Percentiles rank a stretch among this genome's conserved stretches.
phyloP scores from a whole-genome alignment of 495 filamentous ascomycete species.

The Lepidopterella palustris region DNA sequence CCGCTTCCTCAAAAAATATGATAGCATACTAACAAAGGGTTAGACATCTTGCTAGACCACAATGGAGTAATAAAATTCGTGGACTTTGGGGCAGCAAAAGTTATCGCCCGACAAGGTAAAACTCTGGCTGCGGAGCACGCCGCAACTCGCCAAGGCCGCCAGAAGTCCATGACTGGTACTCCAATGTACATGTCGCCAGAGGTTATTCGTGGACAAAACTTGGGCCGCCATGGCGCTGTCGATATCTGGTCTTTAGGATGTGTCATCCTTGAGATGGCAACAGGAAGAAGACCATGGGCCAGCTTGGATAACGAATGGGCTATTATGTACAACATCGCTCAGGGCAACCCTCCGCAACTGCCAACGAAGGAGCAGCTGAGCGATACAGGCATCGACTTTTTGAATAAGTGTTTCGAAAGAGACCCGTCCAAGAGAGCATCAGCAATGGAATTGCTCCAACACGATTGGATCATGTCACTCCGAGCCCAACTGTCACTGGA shows the following conservation, averaged over 20 bases:
- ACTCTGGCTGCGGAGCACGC: conserved; percentile 63
- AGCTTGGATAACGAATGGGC: conserved; percentile 98
- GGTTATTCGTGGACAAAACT: conserved; percentile 81
- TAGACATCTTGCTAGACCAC: conserved; percentile 92
- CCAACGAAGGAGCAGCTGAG: conserved; percentile 79
- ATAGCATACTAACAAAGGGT: conserved; percentile 16
- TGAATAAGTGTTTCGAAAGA: conserved; percentile 78
- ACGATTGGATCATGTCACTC: conserved; percentile 85
- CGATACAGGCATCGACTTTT: conserved; percentile 76
- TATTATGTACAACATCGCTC: conserved; percentile 99
- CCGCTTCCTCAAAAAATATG: not conserved
- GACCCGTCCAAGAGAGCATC: conserved; percentile 73
- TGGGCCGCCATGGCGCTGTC: conserved; percentile 73
- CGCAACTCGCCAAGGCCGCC: conserved; percentile 43
- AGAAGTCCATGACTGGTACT: conserved; percentile 92
- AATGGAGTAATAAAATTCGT: conserved; percentile 99
- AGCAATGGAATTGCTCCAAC: conserved; percentile 85
- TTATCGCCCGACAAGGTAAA: conserved; percentile 89
- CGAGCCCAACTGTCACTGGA: conserved; percentile 54
- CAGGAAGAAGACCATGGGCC: conserved; percentile 92
- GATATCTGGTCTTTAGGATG: conserved; percentile 97
- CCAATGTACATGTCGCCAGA: conserved; percentile 99
- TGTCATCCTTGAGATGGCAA: conserved; percentile 96
- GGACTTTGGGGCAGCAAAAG: conserved; percentile 95
- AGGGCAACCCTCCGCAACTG: conserved; percentile 83